Base-by-base conservation (phyloP, 2,329 filamentous ascomycete genomes). In the Penicillium sp. region DNA sequence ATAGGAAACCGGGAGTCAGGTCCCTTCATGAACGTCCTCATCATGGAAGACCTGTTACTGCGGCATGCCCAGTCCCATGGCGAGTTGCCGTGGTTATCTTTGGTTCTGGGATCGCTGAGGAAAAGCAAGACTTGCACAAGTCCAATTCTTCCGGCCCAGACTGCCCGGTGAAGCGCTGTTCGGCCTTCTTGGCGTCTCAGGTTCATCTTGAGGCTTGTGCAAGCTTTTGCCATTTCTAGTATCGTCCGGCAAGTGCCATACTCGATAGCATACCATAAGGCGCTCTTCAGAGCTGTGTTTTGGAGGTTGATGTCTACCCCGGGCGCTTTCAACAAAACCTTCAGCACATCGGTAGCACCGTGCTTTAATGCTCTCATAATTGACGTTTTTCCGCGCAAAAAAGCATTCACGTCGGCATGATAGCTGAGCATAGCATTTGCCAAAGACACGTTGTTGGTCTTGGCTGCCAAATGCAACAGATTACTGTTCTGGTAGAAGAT, bases 301-400 rank as follows among this genome's bases (percentile, higher is more conserved):
- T 56, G 48, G 22, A 51, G 48, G 10, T 56, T 43, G 26, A 41
- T 41, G 22, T 56, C 37, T 21, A 47, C 41, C 19, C 19, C 44
- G 8, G 29, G 33, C 27, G 33, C 11, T 48, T 31, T 31, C 31
- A 56, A 44, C 19, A 56, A 50, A n/a, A 56, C 31, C 31, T 26
- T 37, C 19, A 47, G 29, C n/a, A 52, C n/a, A 21, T 56, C 43
- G 33, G 33, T 26, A 21, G 48, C 46, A 21, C 41, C 46, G 43
- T 48, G 26, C 33, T 56, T 41, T 11, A 52, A 44, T 51, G 41
- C 48, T 35, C 53, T 52, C 31, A 56, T 51, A 13, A 52, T 22
- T 26, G 41, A 16, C 6, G 53, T 52, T 27, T 56, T 35, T 10
- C 41, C 33, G 5, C 24, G 48, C 26, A 41, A 56, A 19, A 56